phyloP scores from a whole-genome alignment of 352 stramenopile species.

The Phytophthora sp. region DNA sequence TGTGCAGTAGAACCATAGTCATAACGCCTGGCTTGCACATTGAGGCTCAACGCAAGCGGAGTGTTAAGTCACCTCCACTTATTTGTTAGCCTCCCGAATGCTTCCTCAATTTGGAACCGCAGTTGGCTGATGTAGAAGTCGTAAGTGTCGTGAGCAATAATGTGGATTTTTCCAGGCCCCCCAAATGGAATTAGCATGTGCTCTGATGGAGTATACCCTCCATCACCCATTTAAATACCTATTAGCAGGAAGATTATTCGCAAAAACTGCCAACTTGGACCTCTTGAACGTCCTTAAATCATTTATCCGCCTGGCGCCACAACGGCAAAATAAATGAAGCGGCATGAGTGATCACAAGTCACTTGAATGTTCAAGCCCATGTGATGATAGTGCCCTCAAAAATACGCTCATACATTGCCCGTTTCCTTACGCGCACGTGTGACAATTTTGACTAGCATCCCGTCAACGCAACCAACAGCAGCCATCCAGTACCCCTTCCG shows the following conservation, averaged over 20 bases:
- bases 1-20: background rate
- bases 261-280: background rate
- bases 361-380: background rate
- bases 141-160: slow-evolving; percentile 32
- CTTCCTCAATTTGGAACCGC: slow-evolving; percentile 98
- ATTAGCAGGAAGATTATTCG: background rate
- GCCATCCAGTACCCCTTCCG: background rate
- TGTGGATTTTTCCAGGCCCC: background rate
- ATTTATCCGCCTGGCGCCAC: background rate
- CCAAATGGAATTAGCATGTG: background rate
- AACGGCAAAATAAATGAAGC: background rate
- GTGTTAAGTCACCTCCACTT: slow-evolving; percentile 5
- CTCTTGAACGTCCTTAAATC: background rate
- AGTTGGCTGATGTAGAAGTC: slow-evolving; percentile 93
- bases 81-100: background rate
- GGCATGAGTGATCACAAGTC: background rate
- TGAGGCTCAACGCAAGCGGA: background rate
- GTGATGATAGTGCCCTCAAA: background rate
- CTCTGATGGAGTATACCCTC: background rate
- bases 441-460: background rate
- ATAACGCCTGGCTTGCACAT: slow-evolving; percentile 1
- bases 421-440: background rate
- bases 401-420: background rate
- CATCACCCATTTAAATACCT: background rate
- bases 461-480: background rate